Evolutionary conservation across 208 protist species (phyloP).

Genomic region (Sergeia podlipaevii): DNA sequence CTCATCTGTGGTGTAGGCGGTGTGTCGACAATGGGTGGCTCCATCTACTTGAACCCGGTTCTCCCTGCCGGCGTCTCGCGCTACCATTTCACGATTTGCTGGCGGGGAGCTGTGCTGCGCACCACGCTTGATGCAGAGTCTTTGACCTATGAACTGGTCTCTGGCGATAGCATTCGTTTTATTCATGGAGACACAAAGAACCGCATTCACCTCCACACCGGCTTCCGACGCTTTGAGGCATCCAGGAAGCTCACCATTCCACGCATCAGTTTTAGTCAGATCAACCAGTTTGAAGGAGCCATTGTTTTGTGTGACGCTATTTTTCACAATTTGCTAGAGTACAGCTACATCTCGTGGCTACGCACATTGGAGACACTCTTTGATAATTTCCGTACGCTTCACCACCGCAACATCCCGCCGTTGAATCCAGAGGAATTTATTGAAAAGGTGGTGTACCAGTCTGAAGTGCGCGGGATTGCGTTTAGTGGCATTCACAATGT

Average conservation of each 20-base stretch:
- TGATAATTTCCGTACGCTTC: slow-evolving; percentile 79
- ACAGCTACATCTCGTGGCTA: slow-evolving; percentile 83
- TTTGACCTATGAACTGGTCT: slow-evolving; percentile 79
- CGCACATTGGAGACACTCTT: slow-evolving; percentile 83
- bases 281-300: slow-evolving; percentile 75
- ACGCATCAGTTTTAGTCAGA: slow-evolving; percentile 31
- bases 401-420: slow-evolving; percentile 62
- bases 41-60: slow-evolving; percentile 64
- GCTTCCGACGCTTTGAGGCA: slow-evolving; percentile 41
- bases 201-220: slow-evolving; percentile 84
- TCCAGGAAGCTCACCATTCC: slow-evolving; percentile 42
- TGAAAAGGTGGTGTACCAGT: slow-evolving; percentile 80
- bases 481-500: slow-evolving; percentile 89
- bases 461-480: slow-evolving; percentile 65
- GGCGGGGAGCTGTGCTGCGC: slow-evolving; percentile 65
- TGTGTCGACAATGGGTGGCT: slow-evolving; percentile 33
- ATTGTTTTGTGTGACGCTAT: slow-evolving; percentile 77
- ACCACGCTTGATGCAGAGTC: slow-evolving; percentile 49
- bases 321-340: slow-evolving; percentile 84
- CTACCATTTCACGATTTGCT: slow-evolving; percentile 76
- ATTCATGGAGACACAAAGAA: slow-evolving; percentile 54
- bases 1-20: slow-evolving; percentile 79
- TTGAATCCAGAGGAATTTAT: slow-evolving; percentile 85
- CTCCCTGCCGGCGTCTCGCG: slow-evolving; percentile 65
- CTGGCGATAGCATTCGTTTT: slow-evolving; percentile 76